phyloP scores from a whole-genome alignment of 2,329 filamentous ascomycete species.

The Sclerotinia borealis region DNA sequence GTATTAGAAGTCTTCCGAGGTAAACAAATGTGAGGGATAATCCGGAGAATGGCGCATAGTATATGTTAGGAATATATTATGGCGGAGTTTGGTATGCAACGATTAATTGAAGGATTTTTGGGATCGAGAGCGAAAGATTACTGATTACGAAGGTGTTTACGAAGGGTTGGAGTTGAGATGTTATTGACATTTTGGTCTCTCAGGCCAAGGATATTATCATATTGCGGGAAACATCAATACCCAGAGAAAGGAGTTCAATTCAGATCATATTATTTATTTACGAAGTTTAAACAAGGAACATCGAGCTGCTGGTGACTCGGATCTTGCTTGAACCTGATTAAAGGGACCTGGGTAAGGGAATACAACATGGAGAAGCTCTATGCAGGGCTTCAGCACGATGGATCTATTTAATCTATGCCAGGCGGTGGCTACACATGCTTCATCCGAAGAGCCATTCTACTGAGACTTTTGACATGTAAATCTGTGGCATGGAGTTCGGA shows the following conservation, averaged over 20 bases:
- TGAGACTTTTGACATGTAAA: not conserved
- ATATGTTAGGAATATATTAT: not conserved
- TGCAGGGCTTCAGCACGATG: not conserved
- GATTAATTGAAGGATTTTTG: not conserved
- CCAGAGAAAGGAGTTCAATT: not conserved
- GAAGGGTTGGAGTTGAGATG: not conserved
- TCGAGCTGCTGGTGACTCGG: not conserved
- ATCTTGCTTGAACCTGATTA: too few relatives aligned
- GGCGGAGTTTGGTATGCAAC: not conserved
- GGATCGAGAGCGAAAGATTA: not conserved
- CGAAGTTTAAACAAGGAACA: not conserved
- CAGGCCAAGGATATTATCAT: not conserved
- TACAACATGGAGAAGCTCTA: not conserved
- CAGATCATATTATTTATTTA: not conserved
- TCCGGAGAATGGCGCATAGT: not conserved
- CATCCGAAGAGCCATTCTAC: not conserved
- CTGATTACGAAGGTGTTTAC: not conserved
- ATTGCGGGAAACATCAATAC: not conserved
- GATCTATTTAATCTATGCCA: not conserved
- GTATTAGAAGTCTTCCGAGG: conserved; percentile 22
- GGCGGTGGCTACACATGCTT: not conserved
- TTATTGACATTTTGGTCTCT: not conserved
- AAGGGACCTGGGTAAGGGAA: not conserved
- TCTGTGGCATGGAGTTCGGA: not conserved
- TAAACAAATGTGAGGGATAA: conserved; percentile 7